Evolutionary conservation across 257 asterid genomes (phyloP), one percentile per base, ranked within the genome.

Genomic region (Solanum pinnatisectum): DNA sequence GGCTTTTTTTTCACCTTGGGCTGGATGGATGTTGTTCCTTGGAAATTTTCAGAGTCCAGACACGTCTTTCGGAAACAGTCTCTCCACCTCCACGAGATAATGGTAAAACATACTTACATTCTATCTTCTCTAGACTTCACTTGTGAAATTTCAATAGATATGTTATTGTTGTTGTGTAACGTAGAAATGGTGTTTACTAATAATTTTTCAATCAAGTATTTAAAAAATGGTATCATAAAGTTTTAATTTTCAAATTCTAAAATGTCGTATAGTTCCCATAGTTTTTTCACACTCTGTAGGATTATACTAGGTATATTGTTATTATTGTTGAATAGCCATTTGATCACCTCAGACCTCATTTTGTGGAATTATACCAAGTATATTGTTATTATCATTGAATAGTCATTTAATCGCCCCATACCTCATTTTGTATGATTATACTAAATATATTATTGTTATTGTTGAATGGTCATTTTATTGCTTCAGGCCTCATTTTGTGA

Each of bases 61-160:
- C 8, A 49, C 22, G 0, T 49, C 4, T 52, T 6, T 16, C 4
- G 0, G 0, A 52, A 52, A 52, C 63, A 2, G n/a, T 52, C 0
- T 52, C 4, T 52, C 63, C 6, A 52, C 3, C 63, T 52, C 0
- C 0, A 16, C 63, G 9, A 52, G 9, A 0, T 16, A 52, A 3
- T 52, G 3, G 0, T 16, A 52, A 52, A 4, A 3, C 6, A 3
- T 0, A 0, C 4, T 1, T 16, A 6, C 0, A 16, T 52, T 2
- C 9, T 52, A 52, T 16, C 10, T 52, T 52, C 23, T 16, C 4
- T 10, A 16, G n/a, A 52, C 1, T 1, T 52, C 23, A 52, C 0
- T 2, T 6, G 10, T 52, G n/a, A 0, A 16, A 52, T 52, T 52
- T 52, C 10, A 52, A 1, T 52, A 44, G 1, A 0, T 44, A 44